phyloP scores from a whole-genome alignment of 108 stramenopile genomes.

The Fistulifera solaris region DNA sequence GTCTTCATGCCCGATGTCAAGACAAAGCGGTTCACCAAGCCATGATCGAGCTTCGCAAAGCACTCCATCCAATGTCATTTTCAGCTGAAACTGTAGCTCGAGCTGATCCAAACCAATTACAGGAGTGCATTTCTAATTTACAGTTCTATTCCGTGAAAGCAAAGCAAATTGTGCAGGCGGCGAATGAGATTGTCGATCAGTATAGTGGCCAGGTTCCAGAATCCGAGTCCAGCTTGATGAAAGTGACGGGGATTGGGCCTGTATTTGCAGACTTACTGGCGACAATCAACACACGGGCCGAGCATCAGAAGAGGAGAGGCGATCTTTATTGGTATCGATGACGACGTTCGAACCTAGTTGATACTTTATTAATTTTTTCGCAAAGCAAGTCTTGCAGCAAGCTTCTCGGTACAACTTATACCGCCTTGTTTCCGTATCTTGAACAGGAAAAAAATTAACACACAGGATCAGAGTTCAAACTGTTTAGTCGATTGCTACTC shows the following conservation, averaged over 20 bases:
- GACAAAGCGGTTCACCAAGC: conserved; percentile 40
- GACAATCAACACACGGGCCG: conserved; percentile 38
- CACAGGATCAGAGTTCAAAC: no score
- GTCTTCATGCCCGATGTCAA: conserved; percentile 65
- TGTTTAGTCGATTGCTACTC: no score
- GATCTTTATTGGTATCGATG: neutral
- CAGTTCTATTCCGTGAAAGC: conserved; percentile 60
- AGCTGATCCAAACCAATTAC: conserved; percentile 37
- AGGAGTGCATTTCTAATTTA: conserved; percentile 33
- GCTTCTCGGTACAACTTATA: no score
- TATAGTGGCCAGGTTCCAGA: conserved; percentile 64
- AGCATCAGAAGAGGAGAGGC: neutral
- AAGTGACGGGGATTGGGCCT: conserved; percentile 58
- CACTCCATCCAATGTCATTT: conserved; percentile 4
- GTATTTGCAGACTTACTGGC: conserved; percentile 47
- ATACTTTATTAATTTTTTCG: no score
- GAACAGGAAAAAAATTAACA: no score
- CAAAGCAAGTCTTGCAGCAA: no score
- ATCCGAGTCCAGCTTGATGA: conserved; percentile 26
- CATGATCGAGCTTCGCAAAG: conserved; percentile 30
- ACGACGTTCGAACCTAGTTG: no score
- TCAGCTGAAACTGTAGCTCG: conserved; percentile 25
- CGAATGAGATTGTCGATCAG: conserved; percentile 32
- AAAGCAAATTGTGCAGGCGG: conserved; percentile 53
- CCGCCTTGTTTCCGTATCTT: no score